Base-by-base conservation (phyloP, 2,329 filamentous ascomycete species). In the Colletotrichum echinochloae region DNA sequence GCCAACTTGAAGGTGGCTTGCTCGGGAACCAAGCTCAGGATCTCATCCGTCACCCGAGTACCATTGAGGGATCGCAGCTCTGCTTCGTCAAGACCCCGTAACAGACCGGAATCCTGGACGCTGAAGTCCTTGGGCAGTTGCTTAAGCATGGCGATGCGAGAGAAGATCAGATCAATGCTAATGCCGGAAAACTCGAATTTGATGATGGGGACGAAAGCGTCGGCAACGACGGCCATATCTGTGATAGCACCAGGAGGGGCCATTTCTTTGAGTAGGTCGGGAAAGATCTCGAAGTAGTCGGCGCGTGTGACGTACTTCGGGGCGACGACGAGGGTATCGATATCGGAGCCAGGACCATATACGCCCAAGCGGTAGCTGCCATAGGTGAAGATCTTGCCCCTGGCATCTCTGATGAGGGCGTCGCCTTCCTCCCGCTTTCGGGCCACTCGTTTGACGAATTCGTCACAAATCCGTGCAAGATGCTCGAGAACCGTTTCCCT, bases 201-300 rank as follows among this genome's bases (percentile, higher is more conserved):
- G 84, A 99, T 98, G 79, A 99, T 97, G 57, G 96, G 96, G 9
- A 98, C 95, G 77, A 94, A 97, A 5, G 95, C 94, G 77, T 97
- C 95, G 57, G 91, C 91, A 46, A 99, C 96, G 0, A 92, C 89
- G 2, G 93, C 91, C 76, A 98, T 86, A 78, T 97, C 94, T 71
- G 92, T 92, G 75, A 98, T 94, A 70, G 94, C 87, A n/a, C 91
- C 92, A 46, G 89, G 84, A 11, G 92, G 89, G 1, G 93, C 90
- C 88, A 96, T 91, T 74, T 91, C 87, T 75, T 91, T 84, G 59
- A 99, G 88, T 57, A 97, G 83, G 26, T 89, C 85, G n/a, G 95
- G 95, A 75, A 98, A 98, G 76, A 92, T 86, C 62, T 92, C 85
- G 83, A 99, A 99, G 84, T 97, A 99, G 81, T 99, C 94, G 39